Evolutionary conservation across 2,329 filamentous ascomycete species (phyloP), one percentile per base, ranked within the genome.

Genomic region (Colletotrichum spaethianum): DNA sequence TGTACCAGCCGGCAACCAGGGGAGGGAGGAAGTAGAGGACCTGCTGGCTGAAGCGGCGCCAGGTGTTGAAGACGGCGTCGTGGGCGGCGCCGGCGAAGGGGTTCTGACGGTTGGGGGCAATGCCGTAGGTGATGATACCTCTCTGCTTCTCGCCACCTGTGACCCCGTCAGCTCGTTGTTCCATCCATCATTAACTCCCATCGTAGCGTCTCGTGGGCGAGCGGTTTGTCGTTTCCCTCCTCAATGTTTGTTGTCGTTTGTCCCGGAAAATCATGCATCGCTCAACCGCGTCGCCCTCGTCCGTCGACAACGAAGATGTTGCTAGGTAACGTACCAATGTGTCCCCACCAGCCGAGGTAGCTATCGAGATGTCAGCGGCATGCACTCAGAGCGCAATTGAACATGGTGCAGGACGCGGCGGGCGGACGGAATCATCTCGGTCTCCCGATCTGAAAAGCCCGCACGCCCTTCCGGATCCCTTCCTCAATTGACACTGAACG

Each of bases 51-150:
- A 93, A 93, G 80, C 96, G 92, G 84, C 96, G 92, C 90, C 93
- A 97, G 78, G 91, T 92, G 90, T 99, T 99, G 92, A 98, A 98
- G 87, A 98, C 86, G 80, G 95, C 96, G 77, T 92, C 93, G 83
- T 96, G 86, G 75, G 89, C 84, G 73, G 92, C 87, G 79, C 94
- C 94, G 75, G 94, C 94, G 77, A 97, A 89, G 75, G 95, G 93
- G 80, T 93, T 92, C 87, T 98, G 96, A 82, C 93, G 93, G 90
- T 99, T 98, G 77, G 93, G 85, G 78, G 94, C 92, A 77, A 99
- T 82, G 76, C 92, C 89, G 86, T 97, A 98, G 79, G 85, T 85
- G 80, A 91, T 82, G 78, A 92, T 89, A 72, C 90, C 90, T 82
- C 87, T 91, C 82, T 92, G 90, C 82, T 88, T 87, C 81, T 84